Conservation (phyloP, 73 alveolate genomes). For the Stentor roeselii region DNA sequence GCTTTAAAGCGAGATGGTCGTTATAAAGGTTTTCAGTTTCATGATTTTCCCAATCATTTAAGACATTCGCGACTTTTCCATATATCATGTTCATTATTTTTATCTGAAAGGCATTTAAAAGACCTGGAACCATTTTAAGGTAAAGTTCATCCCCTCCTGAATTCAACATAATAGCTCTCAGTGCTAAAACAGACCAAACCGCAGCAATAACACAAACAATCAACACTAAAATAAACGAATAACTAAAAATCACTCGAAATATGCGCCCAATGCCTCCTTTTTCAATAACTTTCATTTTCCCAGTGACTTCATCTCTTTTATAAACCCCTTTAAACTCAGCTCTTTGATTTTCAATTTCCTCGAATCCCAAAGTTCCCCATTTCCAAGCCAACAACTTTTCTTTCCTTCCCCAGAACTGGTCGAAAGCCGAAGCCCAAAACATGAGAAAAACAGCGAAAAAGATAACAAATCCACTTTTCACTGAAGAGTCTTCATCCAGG, state of each 20-base stretch:
- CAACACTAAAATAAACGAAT: neutral
- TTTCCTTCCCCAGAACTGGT: conserved; percentile 31
- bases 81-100: conserved; percentile 27
- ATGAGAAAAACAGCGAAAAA: conserved; percentile 4
- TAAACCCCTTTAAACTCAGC: conserved; percentile 21
- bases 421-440: conserved; percentile 36
- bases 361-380: conserved; percentile 46
- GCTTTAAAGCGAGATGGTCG: conserved; percentile 30
- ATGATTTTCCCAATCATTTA: conserved; percentile 43
- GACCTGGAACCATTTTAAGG: neutral
- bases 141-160: neutral
- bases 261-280: neutral
- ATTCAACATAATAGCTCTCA: neutral
- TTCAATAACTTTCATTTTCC: conserved; percentile 17
- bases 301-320: conserved; percentile 31
- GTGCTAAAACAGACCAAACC: conserved; percentile 13
- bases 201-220: conserved; percentile 28
- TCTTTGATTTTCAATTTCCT: conserved; percentile 33
- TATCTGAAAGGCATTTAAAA: conserved; percentile 32
- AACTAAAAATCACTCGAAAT: neutral
- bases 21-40: conserved; percentile 38
- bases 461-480: neutral
- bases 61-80: neutral
- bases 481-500: neutral
- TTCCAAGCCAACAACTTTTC: conserved; percentile 23